Percentiles rank a stretch among this genome's conserved stretches.
Evolutionary conservation across 345 rosid species (phyloP).

Genomic region (Syzygium aqueum): DNA sequence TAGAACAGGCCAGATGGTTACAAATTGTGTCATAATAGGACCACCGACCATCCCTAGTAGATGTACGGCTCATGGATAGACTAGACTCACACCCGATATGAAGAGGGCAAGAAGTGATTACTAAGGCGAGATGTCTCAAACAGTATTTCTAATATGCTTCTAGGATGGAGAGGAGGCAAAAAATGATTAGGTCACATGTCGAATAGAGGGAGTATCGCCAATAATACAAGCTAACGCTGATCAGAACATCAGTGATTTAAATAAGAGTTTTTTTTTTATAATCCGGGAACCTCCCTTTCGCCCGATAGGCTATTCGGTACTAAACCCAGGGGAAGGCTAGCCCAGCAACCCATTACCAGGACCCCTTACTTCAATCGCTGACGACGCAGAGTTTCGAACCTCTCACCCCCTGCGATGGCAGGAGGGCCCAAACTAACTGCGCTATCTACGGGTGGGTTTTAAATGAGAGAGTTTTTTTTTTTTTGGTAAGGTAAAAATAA

Average conservation of each 20-base stretch:
- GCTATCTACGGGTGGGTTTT: too few species aligned
- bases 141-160: not conserved
- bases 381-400: too few species aligned
- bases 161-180: not conserved
- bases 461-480: too few species aligned
- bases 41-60: not conserved
- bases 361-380: too few species aligned
- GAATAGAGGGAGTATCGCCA: not conserved
- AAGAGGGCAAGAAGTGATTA: not conserved
- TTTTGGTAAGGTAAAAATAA: too few species aligned
- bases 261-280: too few species aligned
- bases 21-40: not conserved
- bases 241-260: not conserved
- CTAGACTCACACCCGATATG: not conserved
- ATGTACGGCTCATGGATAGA: not conserved
- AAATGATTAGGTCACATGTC: fast-evolving
- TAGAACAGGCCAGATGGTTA: not conserved
- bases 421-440: too few species aligned
- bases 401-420: too few species aligned
- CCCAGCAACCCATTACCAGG: too few species aligned
- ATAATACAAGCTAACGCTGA: not conserved
- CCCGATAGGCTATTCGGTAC: too few species aligned
- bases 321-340: too few species aligned
- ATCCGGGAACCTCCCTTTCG: too few species aligned
- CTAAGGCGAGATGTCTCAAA: not conserved